Conservation (phyloP, 2,329 filamentous ascomycete genomes). For the Fusarium avenaceum region DNA sequence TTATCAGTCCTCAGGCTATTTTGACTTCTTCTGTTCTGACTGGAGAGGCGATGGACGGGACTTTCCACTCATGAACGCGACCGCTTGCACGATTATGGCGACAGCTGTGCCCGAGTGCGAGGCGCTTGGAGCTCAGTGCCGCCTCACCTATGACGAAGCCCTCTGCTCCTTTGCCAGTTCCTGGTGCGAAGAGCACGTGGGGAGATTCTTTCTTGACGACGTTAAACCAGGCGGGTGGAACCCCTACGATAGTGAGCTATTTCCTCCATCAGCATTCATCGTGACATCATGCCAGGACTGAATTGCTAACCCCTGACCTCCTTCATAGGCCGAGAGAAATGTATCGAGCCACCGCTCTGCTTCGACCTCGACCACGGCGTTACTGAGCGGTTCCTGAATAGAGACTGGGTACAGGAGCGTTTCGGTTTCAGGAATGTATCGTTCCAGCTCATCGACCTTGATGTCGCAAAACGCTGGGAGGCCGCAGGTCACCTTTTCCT, state of each 20-base stretch:
- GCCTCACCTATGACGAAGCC: not conserved
- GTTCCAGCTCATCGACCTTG: slow-evolving; percentile 9
- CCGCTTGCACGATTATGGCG: slow-evolving; percentile 6
- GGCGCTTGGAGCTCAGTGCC: not conserved
- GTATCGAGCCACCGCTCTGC: not conserved
- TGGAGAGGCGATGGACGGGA: slow-evolving; percentile 5
- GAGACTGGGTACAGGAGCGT: slow-evolving; percentile 5
- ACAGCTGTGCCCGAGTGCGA: slow-evolving; percentile 15
- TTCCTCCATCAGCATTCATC: too few relatives aligned
- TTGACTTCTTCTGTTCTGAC: slow-evolving; percentile 20
- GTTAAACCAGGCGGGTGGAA: slow-evolving; percentile 11
- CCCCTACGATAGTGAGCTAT: slow-evolving; percentile 10
- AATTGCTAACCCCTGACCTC: too few relatives aligned
- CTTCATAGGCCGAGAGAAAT: not conserved
- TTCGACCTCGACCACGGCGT: slow-evolving; percentile 4
- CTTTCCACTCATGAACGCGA: slow-evolving; percentile 13
- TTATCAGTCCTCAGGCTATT: slow-evolving; percentile 5
- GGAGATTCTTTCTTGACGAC: not conserved
- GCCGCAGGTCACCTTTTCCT: not conserved
- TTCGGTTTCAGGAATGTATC: not conserved
- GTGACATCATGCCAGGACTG: too few relatives aligned
- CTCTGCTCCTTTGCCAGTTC: not conserved
- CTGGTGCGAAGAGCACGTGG: not conserved
- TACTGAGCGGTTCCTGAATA: slow-evolving; percentile 7
- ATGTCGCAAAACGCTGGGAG: not conserved